A percentile compares a stretch with the other conserved stretches of the same genome.
Evolutionary conservation across 164 flowering plant species (phyloP).

Genomic region (Tinospora cordifolia): DNA sequence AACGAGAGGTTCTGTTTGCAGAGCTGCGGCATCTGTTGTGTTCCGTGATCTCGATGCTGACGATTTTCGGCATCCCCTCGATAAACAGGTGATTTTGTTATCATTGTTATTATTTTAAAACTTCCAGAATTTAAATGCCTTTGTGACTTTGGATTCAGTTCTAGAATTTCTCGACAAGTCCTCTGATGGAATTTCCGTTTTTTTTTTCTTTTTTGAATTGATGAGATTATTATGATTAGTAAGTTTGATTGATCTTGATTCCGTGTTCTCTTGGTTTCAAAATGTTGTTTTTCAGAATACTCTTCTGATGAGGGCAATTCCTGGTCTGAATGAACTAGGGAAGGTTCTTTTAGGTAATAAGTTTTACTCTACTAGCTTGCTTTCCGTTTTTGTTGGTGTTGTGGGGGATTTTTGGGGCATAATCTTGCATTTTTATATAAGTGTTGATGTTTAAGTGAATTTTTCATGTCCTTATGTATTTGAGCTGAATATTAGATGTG

Average conservation of each 20-base stretch:
- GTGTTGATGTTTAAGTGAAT: too few species aligned
- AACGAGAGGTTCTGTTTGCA: constrained; percentile 9
- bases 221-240: too few species aligned
- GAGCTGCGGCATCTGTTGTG: constrained; percentile 16
- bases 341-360: constrained; percentile 29
- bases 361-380: too few species aligned
- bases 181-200: too few species aligned
- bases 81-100: constrained; percentile 25
- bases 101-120: not conserved
- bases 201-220: too few species aligned
- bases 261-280: not conserved
- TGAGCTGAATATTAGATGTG: too few species aligned
- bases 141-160: not conserved
- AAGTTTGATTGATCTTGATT: not conserved
- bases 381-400: not conserved
- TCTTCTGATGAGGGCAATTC: constrained; percentile 28
- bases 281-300: constrained; percentile 22
- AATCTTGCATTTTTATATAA: too few species aligned
- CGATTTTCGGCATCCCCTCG: constrained; percentile 34
- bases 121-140: too few species aligned
- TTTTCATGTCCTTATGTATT: too few species aligned
- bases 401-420: too few species aligned
- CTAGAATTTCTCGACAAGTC: too few species aligned
- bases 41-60: constrained; percentile 31
- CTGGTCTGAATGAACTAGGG: constrained; percentile 28